Conservation (phyloP, 352 stramenopile species). For the Globisporangium sylvaticum region DNA sequence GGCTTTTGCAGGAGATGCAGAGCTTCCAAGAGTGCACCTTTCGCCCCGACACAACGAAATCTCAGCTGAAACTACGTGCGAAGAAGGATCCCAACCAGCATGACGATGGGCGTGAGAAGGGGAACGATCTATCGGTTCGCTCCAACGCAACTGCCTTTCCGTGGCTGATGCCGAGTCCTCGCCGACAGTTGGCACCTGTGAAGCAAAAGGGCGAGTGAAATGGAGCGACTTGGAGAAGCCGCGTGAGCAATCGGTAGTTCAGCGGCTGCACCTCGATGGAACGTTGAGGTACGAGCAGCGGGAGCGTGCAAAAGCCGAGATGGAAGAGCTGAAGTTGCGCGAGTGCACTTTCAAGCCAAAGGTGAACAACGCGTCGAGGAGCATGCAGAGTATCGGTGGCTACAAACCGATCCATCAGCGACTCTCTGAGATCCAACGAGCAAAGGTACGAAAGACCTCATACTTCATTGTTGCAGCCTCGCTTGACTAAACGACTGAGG, state of each 20-base stretch:
- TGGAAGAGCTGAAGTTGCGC: constrained; percentile 45
- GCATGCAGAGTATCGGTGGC: constrained; percentile 29
- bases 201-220: background rate
- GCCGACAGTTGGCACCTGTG: constrained; percentile 19
- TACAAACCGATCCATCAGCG: constrained; percentile 75
- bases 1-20: constrained; percentile 53
- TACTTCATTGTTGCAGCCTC: background rate
- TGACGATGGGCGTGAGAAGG: background rate
- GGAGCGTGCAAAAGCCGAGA: constrained; percentile 37
- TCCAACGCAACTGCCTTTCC: constrained; percentile 27
- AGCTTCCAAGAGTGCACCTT: constrained; percentile 68
- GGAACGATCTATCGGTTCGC: background rate
- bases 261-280: constrained; percentile 65
- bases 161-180: constrained; percentile 61
- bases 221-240: constrained; percentile 12
- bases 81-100: background rate
- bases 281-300: constrained; percentile 49
- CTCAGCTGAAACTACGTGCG: background rate
- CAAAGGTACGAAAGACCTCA: constrained; percentile 50
- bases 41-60: constrained; percentile 39
- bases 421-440: constrained; percentile 53
- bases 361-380: constrained; percentile 51
- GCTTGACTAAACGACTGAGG: background rate
- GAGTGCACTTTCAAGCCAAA: constrained; percentile 68
- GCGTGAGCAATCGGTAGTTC: constrained; percentile 30